phyloP scores from a whole-genome alignment of 2,329 filamentous ascomycete genomes.

The Lecanicillium sp. region DNA sequence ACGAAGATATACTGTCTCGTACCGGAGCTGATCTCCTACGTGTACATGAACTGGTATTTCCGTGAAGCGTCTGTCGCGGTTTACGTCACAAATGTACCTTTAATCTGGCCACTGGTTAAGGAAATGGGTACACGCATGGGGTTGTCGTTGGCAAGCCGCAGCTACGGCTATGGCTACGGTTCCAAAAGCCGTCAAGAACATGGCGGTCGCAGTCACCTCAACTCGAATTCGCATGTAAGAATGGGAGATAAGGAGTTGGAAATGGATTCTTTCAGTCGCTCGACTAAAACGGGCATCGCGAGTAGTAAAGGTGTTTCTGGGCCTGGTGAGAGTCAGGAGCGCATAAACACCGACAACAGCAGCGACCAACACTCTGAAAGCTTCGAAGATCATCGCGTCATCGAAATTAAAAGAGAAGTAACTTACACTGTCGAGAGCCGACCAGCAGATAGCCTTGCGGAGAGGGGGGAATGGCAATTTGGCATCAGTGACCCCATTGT shows the following conservation, averaged over 20 bases:
- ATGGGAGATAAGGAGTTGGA: not conserved
- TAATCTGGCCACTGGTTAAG: conserved; percentile 44
- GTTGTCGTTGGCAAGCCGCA: not conserved
- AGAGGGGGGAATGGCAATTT: conserved; percentile 1
- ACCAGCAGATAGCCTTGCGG: conserved; percentile 1
- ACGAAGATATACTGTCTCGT: conserved; percentile 39
- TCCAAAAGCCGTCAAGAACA: not conserved
- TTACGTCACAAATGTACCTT: conserved; percentile 44
- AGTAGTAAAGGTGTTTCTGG: not conserved
- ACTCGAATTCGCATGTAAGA: not conserved
- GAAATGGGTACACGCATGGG: conserved; percentile 13
- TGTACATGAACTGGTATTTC: conserved; percentile 43
- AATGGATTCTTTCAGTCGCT: not conserved
- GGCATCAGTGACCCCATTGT: not conserved
- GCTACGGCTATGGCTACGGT: not conserved
- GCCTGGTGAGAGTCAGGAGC: conserved; percentile 7
- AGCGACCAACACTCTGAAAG: not conserved
- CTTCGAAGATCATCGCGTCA: not conserved
- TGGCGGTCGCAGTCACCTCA: not conserved
- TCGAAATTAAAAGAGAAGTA: conserved; percentile 4
- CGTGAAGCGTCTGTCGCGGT: conserved; percentile 46
- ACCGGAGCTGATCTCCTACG: conserved; percentile 15
- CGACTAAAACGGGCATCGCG: not conserved
- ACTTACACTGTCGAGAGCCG: conserved; percentile 4
- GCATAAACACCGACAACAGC: not conserved